phyloP scores from a whole-genome alignment of 1,139 yeast species.

The Pneumocystis murina region DNA sequence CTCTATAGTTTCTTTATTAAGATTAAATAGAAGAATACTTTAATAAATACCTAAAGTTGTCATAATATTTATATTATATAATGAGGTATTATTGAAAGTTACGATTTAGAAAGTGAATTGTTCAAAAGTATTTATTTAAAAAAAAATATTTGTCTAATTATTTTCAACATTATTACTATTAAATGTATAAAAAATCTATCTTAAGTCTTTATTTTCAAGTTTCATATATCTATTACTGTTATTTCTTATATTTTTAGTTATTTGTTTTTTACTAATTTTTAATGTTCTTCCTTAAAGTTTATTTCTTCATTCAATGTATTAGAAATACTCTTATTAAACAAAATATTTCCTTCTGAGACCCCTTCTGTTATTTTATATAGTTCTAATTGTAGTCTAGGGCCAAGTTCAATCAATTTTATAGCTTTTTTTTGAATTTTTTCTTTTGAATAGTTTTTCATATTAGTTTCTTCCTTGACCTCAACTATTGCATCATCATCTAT shows the following conservation, averaged over 20 bases:
- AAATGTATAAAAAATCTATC: neutral
- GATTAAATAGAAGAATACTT: neutral
- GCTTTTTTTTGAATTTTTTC: constrained; percentile 54
- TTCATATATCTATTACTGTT: constrained; percentile 9
- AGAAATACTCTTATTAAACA: constrained; percentile 45
- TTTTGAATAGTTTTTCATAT: constrained; percentile 74
- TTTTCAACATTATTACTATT: neutral
- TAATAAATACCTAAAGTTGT: neutral
- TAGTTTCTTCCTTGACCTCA: constrained; percentile 42
- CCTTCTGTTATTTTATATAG: constrained; percentile 87
- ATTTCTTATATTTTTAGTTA: constrained; percentile 7
- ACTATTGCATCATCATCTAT: constrained; percentile 78
- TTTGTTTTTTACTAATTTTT: constrained; percentile 8
- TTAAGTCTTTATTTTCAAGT: neutral
- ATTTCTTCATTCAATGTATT: constrained; percentile 9
- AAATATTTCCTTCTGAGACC: constrained; percentile 67
- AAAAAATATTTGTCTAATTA: neutral
- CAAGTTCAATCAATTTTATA: constrained; percentile 79
- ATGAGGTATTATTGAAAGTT: neutral
- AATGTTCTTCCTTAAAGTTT: constrained; percentile 11
- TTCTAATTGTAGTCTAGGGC: constrained; percentile 71
- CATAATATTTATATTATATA: neutral
- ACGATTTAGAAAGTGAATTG: neutral
- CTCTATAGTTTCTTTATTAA: neutral
- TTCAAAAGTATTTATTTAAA: neutral